These are phyloP conservation scores for Cladophialophora bantiana DNA, from an alignment of 2,329 filamentous ascomycete species.

Conservation along the genomic window DNA sequence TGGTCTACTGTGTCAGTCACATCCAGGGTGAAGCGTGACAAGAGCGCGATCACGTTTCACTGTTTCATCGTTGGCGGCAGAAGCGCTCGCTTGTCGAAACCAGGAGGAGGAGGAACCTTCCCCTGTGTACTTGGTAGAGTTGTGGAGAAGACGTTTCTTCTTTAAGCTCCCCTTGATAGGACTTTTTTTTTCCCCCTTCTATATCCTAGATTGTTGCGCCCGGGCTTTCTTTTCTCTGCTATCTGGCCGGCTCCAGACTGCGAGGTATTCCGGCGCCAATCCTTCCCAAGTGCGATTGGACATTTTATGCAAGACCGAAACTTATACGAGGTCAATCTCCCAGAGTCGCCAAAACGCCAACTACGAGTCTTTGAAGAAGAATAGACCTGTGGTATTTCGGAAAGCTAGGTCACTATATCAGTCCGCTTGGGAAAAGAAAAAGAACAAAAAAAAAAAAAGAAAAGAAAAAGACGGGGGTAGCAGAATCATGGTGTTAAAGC, in stretches of 20 bases:
- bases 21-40: too few species aligned
- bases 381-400: too few species aligned
- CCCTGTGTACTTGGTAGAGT: neutral
- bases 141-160: neutral
- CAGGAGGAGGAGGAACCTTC: neutral
- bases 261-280: neutral
- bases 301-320: too few species aligned
- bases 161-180: neutral
- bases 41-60: too few species aligned
- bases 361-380: too few species aligned
- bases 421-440: neutral
- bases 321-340: too few species aligned
- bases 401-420: too few species aligned
- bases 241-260: neutral
- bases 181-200: neutral
- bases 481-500: constrained; percentile 14
- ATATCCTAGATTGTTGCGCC: neutral
- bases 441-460: neutral
- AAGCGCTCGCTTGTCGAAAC: neutral
- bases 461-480: neutral
- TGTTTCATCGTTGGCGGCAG: too few species aligned
- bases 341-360: too few species aligned
- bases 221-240: neutral
- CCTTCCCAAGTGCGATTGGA: neutral
- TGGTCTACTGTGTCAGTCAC: too few species aligned